Percentiles rank a stretch among this genome's conserved stretches.
Conservation (phyloP, 345 rosid genomes). For the Balakata baccata region DNA sequence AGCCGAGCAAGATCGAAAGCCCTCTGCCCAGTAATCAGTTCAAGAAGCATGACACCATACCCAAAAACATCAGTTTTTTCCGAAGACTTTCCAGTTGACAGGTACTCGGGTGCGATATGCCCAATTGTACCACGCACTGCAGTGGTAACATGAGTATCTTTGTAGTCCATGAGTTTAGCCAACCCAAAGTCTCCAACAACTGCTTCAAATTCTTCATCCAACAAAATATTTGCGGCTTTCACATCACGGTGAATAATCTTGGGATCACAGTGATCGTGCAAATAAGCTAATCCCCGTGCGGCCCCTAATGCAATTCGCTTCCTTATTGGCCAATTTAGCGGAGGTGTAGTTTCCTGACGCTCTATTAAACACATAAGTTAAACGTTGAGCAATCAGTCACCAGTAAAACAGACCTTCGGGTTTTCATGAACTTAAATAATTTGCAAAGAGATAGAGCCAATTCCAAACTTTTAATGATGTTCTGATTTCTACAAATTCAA, state of each 20-base stretch:
- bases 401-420: background rate
- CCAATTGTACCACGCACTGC: conserved; percentile 99
- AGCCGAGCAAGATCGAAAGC: conserved; percentile 95
- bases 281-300: conserved; percentile 87
- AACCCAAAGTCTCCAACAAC: conserved; percentile 96
- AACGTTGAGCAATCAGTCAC: conserved; percentile 12
- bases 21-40: conserved; percentile 89
- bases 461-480: background rate
- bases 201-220: conserved; percentile 92
- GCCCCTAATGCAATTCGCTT: conserved; percentile 75
- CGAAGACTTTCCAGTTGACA: conserved; percentile 81
- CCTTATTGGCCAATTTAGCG: conserved; percentile 70
- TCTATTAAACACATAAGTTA: conserved; percentile 37
- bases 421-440: background rate
- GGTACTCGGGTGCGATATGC: conserved; percentile 94
- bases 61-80: conserved; percentile 99
- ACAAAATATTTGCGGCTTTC: conserved; percentile 88
- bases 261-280: conserved; percentile 91
- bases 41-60: conserved; percentile 97
- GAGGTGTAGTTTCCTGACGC: conserved; percentile 43
- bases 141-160: conserved; percentile 89
- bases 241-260: conserved; percentile 96
- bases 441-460: background rate
- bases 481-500: background rate
- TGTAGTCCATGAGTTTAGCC: conserved; percentile 88